Conservation (phyloP, 805 yeast genomes). For the Naumovozyma baii region DNA sequence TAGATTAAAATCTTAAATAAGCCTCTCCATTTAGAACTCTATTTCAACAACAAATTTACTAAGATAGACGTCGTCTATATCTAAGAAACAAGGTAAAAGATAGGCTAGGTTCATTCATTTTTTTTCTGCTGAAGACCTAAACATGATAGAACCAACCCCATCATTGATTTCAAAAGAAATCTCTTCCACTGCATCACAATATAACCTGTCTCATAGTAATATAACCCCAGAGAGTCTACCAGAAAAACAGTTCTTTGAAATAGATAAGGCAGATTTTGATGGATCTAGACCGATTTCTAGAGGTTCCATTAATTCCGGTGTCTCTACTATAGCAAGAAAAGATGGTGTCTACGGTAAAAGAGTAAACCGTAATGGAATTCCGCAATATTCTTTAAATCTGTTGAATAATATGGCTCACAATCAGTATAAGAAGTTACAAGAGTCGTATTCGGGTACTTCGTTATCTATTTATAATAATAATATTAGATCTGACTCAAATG, state of each 20-base stretch:
- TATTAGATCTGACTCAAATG: background rate
- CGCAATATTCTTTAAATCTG: constrained; percentile 32
- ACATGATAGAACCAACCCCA: constrained; percentile 16
- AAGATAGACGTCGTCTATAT: too few species aligned
- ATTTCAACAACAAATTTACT: too few species aligned
- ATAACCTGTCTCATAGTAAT: constrained; percentile 10
- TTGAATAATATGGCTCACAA: constrained; percentile 29
- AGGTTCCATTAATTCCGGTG: constrained; percentile 52
- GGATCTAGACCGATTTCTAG: constrained; percentile 52
- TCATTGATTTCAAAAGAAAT: constrained; percentile 17
- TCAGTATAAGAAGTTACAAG: constrained; percentile 7
- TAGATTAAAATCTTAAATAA: too few species aligned
- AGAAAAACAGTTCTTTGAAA: constrained; percentile 16
- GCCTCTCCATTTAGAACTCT: too few species aligned
- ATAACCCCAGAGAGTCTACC: constrained; percentile 13
- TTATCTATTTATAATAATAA: background rate
- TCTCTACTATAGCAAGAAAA: constrained; percentile 66
- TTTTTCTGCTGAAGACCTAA: too few species aligned
- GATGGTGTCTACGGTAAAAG: constrained; percentile 63
- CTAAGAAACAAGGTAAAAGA: too few species aligned
- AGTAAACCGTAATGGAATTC: constrained; percentile 37
- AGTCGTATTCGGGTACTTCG: constrained; percentile 1
- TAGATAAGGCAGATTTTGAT: constrained; percentile 17
- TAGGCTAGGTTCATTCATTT: too few species aligned
- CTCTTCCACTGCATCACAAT: constrained; percentile 16